Evolutionary conservation across 2,329 filamentous ascomycete species (phyloP), one percentile per base, ranked within the genome.

Genomic region (Didymellaceae sp.): DNA sequence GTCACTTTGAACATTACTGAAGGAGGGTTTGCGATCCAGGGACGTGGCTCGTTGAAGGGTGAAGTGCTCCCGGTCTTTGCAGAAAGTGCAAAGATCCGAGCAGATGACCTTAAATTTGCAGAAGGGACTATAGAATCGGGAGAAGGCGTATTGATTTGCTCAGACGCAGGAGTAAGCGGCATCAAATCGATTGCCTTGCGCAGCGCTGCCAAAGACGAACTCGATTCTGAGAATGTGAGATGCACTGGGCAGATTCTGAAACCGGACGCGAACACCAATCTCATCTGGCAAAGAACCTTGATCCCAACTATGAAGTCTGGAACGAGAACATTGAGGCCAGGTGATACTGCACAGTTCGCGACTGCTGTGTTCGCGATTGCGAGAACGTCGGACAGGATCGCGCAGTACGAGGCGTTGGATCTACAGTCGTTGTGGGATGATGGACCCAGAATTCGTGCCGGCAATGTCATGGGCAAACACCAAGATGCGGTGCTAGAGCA

Each of bases 241-340:
- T 33, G 37, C 4, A 30, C 26, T 28, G 52, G 37, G 3, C 48
- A 67, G 6, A 28, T 65, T 2, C 54, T 71, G 4, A 72, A 72
- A 38, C 68, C 68, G 16, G 68, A 72, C 43, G 67, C 68, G 2
- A 72, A 72, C 43, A 72, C 68, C 2, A 71, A 71, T 41, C 34
- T 72, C 3, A 64, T 71, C 7, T 70, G 66, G 67, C 68, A 70
- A 39, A 54, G 68, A 7, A 70, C 67, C 3, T 44, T 71, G 10
- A 70, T 72, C 6, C 68, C 68, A 0, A 67, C 58, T 0, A 26
- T 70, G 0, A 51, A 40, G 11, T 22, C 51, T 1, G 45, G 61
- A 2, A 43, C 47, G 1, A 17, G 13, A 1, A 16, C 11, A 0
- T 11, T 57, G 18, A 9, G 28, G 7, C 35, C 30, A 8, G 46